A percentile compares a stretch with the other conserved stretches of the same genome.
phyloP scores from a whole-genome alignment of 768 basidiomycete species.

The Sporobolomyces phaffii region DNA sequence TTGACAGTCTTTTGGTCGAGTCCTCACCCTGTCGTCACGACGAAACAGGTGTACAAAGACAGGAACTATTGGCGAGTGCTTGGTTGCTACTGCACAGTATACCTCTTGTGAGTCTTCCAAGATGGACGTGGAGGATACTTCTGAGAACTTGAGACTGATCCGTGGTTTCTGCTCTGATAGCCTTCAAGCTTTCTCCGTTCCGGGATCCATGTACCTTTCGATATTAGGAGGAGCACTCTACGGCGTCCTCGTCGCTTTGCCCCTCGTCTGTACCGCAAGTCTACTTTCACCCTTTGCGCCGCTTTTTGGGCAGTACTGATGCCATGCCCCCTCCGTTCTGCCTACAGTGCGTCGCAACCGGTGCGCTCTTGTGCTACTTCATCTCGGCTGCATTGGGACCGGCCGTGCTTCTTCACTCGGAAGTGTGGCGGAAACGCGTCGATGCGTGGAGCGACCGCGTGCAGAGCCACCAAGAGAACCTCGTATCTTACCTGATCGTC shows the following conservation, averaged over 20 bases:
- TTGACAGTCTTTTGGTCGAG: too few species aligned
- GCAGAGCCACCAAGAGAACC: slow-evolving; percentile 67
- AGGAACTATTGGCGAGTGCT: slow-evolving; percentile 80
- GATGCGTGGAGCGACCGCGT: slow-evolving; percentile 79
- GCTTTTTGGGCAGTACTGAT: neutral
- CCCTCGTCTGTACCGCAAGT: slow-evolving; percentile 71
- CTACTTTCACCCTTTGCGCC: neutral
- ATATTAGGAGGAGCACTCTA: slow-evolving; percentile 92
- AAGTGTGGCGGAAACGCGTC: slow-evolving; percentile 73
- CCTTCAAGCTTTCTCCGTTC: slow-evolving; percentile 86
- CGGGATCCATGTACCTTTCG: slow-evolving; percentile 87
- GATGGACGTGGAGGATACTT: too few species aligned
- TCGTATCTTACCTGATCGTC: slow-evolving; percentile 89
- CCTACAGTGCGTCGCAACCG: slow-evolving; percentile 69
- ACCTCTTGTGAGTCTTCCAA: slow-evolving; percentile 51
- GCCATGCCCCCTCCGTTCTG: neutral
- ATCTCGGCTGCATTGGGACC: slow-evolving; percentile 88
- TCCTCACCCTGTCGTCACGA: too few species aligned
- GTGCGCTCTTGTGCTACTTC: slow-evolving; percentile 84
- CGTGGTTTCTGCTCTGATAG: slow-evolving; percentile 49
- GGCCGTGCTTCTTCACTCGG: slow-evolving; percentile 77
- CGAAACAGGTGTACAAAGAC: slow-evolving; percentile 73
- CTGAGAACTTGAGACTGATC: neutral
- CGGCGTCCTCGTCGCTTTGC: slow-evolving; percentile 77
- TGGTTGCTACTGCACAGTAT: slow-evolving; percentile 78